Conservation (phyloP, 305 asterid species). For the Solanum hybrid region DNA sequence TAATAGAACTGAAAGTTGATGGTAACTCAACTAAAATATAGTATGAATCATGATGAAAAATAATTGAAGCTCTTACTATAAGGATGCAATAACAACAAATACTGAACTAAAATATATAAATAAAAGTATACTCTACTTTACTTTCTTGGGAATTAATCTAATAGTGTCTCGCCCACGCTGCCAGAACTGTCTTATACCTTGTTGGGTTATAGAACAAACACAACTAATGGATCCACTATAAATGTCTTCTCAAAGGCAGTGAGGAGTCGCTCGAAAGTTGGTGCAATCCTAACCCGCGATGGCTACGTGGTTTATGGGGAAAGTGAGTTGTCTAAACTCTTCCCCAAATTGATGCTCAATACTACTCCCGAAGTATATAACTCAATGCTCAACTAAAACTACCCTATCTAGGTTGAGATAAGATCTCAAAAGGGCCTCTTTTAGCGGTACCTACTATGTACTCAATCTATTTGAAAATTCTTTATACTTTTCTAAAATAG, state of each 20-base stretch:
- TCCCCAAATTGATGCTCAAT: background rate
- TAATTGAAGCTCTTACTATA: too few relatives aligned
- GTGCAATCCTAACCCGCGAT: background rate
- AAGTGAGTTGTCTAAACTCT: background rate
- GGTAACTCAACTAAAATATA: too few relatives aligned
- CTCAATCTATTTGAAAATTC: too few relatives aligned
- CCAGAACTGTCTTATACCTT: background rate
- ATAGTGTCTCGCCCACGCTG: background rate
- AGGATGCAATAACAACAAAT: too few relatives aligned
- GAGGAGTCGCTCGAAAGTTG: background rate
- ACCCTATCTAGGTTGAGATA: background rate
- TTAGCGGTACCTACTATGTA: background rate
- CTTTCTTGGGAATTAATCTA: too few relatives aligned
- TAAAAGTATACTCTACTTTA: too few relatives aligned
- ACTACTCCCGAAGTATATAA: too few relatives aligned
- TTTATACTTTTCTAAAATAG: background rate
- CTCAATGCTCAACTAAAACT: background rate
- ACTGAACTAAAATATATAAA: too few relatives aligned
- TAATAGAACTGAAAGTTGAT: too few relatives aligned
- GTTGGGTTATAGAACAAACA: background rate
- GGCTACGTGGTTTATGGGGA: background rate
- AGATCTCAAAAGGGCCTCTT: background rate
- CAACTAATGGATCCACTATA: background rate
- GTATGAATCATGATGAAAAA: too few relatives aligned
- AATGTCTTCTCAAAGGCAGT: background rate